Evolutionary conservation across 306 rosid species (phyloP).

Genomic region (Urtica urens): DNA sequence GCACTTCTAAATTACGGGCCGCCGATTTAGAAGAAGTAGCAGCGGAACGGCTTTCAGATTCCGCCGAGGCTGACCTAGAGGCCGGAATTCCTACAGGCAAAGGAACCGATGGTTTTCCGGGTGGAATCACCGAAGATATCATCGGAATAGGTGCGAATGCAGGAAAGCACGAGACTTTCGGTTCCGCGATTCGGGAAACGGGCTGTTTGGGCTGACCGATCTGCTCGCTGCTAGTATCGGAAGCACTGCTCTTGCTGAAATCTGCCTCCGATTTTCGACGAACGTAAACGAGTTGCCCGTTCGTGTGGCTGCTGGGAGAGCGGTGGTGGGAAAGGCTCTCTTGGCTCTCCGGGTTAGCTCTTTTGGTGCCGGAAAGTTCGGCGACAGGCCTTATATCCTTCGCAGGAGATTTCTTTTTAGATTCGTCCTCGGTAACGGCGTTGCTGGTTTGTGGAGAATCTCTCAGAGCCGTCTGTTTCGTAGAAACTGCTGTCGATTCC

Average conservation of each 20-base stretch:
- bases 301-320: slow-evolving; percentile 44
- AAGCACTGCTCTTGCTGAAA: slow-evolving; percentile 42
- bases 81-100: slow-evolving; percentile 37
- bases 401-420: slow-evolving; percentile 33
- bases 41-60: slow-evolving; percentile 28
- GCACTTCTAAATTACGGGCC: slow-evolving; percentile 34
- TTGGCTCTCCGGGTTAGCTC: slow-evolving; percentile 42
- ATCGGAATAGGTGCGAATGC: slow-evolving; percentile 49
- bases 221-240: slow-evolving; percentile 38
- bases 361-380: slow-evolving; percentile 55
- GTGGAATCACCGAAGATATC: slow-evolving; percentile 36
- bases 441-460: slow-evolving; percentile 63
- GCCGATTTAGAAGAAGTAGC: slow-evolving; percentile 31
- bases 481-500: slow-evolving; percentile 31
- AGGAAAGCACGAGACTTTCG: slow-evolving; percentile 49
- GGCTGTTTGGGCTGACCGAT: slow-evolving; percentile 33
- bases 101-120: slow-evolving; percentile 59
- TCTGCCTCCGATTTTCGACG: slow-evolving; percentile 89
- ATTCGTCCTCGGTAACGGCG: slow-evolving; percentile 31
- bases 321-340: slow-evolving; percentile 42
- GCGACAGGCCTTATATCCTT: slow-evolving; percentile 42
- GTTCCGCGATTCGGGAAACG: slow-evolving; percentile 38
- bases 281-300: slow-evolving; percentile 82
- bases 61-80: slow-evolving; percentile 34
- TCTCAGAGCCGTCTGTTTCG: slow-evolving; percentile 59